Evolutionary conservation across 768 basidiomycete species (phyloP), one percentile per base, ranked within the genome.

Genomic region (Agrocybe chaxingu): DNA sequence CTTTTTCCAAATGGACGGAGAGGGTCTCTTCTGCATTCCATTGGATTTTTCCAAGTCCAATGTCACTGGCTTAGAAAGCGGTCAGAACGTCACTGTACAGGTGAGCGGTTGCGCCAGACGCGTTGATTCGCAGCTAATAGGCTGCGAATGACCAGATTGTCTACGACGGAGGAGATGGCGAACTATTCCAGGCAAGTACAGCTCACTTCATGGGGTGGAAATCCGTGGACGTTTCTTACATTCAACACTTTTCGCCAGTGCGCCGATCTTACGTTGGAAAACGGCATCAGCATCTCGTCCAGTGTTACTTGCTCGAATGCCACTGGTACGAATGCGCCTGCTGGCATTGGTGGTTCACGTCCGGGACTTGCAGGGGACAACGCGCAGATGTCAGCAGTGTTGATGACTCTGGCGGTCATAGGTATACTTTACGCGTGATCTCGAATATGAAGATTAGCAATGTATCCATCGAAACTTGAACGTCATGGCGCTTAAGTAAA

Each of bases 81-180:
- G 89, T 7, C 74, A 80, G 13, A 85, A 89, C 55, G 84, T 89
- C 35, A 92, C 92, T 1, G 70, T 93, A 42, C 83, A 88, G 66
- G 70, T 72, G 47, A 45, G 62, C 42, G 31, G 13, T 7, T 42
- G 34, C 24, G n/a, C 24, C 24, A 24, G 3, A 24, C 18, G 24
- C 19, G 4, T 43, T 31, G 10, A 34, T 33, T 34, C n/a, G 16
- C 13, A 5, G n/a, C 35, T 1, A 29, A 38, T 48, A 31, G 37
- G 11, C 31, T 46, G 37, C 47, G 29, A 37, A 33, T 11, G 18
- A 30, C 12, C 43, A 77, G 71, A 59, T 90, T 18, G 56, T 79
- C 29, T 92, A 68, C 61, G 67, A 81, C 55, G 88, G 87, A 36
- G 89, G 88, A 33, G 90, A 93, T 60, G 84, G 82, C 16, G 42